Evolutionary conservation across 768 basidiomycete species (phyloP), one percentile per base, ranked within the genome.

Genomic region (Scleroderma citrinum): DNA sequence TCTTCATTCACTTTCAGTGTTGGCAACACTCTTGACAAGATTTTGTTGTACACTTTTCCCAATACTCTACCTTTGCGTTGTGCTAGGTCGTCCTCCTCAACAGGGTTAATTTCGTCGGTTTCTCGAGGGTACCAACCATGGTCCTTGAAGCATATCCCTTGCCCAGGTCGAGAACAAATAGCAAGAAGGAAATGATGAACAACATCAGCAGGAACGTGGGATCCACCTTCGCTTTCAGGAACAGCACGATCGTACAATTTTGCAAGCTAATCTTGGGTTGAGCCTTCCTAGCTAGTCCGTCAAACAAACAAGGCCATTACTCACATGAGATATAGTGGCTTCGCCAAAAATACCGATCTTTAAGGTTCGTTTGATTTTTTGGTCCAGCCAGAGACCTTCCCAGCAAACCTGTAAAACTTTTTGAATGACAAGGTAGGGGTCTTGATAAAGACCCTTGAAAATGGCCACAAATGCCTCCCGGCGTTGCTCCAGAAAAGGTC

Each of bases 101-200:
- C 46, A 0, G 53, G 66, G 1, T 67, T 66, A 10, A 74, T 74
- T 16, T 65, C 68, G 16, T 76, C 76, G 2, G 65, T 62, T 52
- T 85, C 84, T 2, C 89, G 81, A 3, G 82, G 82, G 57, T 96
- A 97, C 93, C 93, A 97, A 2, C 93, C 93, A 7, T 80, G 76
- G 58, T 94, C 91, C 45, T 72, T 80, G 69, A 95, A 96, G 59
- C 93, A 97, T 13, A 96, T 74, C 0, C 93, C 93, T 12, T 73
- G 68, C 0, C 93, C 92, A 0, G 90, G 87, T 21, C 79, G 80
- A 0, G 88, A 86, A 57, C 86, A 88, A 26, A 92, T 80, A 2
- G 85, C 86, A 23, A 94, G 77, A 11, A 96, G 69, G 65, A 96
- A 97, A 57, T 93, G 91, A 52, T 92, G 88, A 0, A 79, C 83